Conservation (phyloP, 192 early-diverging fungal genomes). For the Coemansia javaensis region DNA sequence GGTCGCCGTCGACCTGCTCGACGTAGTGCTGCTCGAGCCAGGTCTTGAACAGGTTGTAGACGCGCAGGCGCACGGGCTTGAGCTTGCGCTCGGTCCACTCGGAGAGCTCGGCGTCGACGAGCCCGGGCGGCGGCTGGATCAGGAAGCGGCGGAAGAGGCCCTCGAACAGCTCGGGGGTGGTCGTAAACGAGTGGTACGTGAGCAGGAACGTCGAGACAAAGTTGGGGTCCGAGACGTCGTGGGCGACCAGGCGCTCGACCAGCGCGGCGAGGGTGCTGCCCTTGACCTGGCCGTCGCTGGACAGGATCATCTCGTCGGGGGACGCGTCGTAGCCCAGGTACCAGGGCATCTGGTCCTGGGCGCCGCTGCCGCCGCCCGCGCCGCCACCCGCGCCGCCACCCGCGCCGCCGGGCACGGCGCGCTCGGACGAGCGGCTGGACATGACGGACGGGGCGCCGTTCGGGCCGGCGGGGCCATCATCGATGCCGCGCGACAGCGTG, state of each 20-base stretch:
- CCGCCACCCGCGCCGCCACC: no score
- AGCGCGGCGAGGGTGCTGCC: slow-evolving; percentile 85
- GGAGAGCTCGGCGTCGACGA: slow-evolving; percentile 61
- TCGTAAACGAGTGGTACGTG: slow-evolving; percentile 91
- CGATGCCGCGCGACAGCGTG: slow-evolving; percentile 27
- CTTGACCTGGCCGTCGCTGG: slow-evolving; percentile 82
- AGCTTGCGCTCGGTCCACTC: slow-evolving; percentile 83
- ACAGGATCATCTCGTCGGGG: slow-evolving; percentile 71
- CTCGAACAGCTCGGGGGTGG: slow-evolving; percentile 70
- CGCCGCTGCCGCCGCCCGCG: no score
- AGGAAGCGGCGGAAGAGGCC: slow-evolving; percentile 72
- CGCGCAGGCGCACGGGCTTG: slow-evolving; percentile 86
- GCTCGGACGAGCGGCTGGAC: slow-evolving; percentile 32
- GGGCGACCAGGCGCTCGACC: slow-evolving; percentile 83
- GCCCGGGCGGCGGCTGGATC: slow-evolving; percentile 63
- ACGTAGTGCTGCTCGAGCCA: slow-evolving; percentile 92
- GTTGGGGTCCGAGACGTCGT: slow-evolving; percentile 75
- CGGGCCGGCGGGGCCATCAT: slow-evolving; percentile 15
- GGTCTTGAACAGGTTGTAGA: slow-evolving; percentile 91
- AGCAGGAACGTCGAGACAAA: slow-evolving; percentile 87
- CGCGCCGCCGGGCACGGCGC: slow-evolving; percentile 21
- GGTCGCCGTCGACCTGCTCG: slow-evolving; percentile 72
- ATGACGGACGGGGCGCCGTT: slow-evolving; percentile 25
- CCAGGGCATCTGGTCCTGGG: slow-evolving; percentile 58
- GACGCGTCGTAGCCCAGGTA: slow-evolving; percentile 75